Evolutionary conservation across 2,329 filamentous ascomycete species (phyloP), one percentile per base, ranked within the genome.

Genomic region (Claviceps purpurea): DNA sequence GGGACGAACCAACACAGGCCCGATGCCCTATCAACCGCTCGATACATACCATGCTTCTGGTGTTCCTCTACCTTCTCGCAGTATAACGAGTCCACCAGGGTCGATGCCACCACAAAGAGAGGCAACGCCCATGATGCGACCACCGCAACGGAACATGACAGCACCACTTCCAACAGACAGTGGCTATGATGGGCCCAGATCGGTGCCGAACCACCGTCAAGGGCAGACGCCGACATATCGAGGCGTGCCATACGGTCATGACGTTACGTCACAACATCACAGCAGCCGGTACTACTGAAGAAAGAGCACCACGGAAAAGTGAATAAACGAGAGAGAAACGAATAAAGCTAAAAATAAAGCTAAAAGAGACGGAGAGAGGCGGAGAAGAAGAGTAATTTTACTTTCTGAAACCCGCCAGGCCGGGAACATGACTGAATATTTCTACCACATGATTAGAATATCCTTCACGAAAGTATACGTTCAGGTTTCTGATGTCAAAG

Each of bases 141-240:
- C 67, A 30, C 70, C 70, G 1, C 68, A 68, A 56, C 67, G 74
- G 49, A 74, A 70, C 52, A 68, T 75, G 67, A 75, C 73, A 22
- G 70, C 68, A 4, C 70, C 71, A 4, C 58, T 68, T 51, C 40
- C 45, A 20, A 14, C 13, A 39, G 22, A 11, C 11, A 34, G 20
- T 7, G 20, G 39, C 18, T 30, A 39, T 49, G 46, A 39, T 20
- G 39, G 63, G 30, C 56, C 61, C 30, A 64, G 60, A 20, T 63
- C 60, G 13, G 55, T 58, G 18, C 55, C 62, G 16, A 61, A 58
- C 46, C 63, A 50, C 45, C 41, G 30, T 37, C 41, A 42, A 26
- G 34, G 37, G 37, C 26, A 44, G 24, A 52, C 55, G 20, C 58
- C 59, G 24, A 58, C 57, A 34, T 56, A 59, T 47, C 57, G 61